Percentiles rank a stretch among this genome's conserved stretches.
Conservation (phyloP, 495 filamentous ascomycete genomes). For the Xylaria intraflava region DNA sequence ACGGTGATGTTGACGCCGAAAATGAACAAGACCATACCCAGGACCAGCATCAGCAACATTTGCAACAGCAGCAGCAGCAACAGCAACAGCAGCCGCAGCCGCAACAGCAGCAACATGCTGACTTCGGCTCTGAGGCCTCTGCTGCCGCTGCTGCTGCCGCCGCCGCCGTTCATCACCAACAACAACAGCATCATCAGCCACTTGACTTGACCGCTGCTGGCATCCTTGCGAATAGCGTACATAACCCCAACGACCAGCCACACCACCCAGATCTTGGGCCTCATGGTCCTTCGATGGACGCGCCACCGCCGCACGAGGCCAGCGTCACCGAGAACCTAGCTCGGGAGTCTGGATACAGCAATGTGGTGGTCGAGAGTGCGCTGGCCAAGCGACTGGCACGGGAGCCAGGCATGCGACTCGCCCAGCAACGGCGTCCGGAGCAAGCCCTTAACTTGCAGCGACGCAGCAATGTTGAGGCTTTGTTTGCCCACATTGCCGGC, state of each 20-base stretch:
- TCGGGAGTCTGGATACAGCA: conserved; percentile 33
- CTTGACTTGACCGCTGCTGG: conserved; percentile 25
- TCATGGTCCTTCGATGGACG: conserved; percentile 18
- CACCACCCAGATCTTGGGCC: conserved; percentile 15
- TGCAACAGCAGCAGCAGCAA: conserved; percentile 1
- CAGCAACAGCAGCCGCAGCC: not conserved
- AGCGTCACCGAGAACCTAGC: conserved; percentile 38
- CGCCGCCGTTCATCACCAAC: conserved; percentile 22
- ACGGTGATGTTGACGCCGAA: conserved; percentile 10
- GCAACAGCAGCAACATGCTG: conserved; percentile 13
- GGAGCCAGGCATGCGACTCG: conserved; percentile 38
- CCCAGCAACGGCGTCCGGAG: conserved; percentile 39
- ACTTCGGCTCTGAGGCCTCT: conserved; percentile 31
- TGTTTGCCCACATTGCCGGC: conserved; percentile 46
- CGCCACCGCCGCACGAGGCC: conserved; percentile 15
- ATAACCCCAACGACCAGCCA: conserved; percentile 13
- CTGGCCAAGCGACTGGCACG: conserved; percentile 40
- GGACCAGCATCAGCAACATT: conserved; percentile 3
- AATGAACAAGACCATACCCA: conserved; percentile 10
- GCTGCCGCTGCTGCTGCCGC: conserved; percentile 30
- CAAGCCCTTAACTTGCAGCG: conserved; percentile 39
- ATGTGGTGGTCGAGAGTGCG: conserved; percentile 41
- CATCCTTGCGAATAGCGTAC: conserved; percentile 25
- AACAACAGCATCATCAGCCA: conserved; percentile 21
- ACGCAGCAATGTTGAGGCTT: conserved; percentile 44